Evolutionary conservation across 306 rosid species (phyloP).

Genomic region (Clitoria ternatea): DNA sequence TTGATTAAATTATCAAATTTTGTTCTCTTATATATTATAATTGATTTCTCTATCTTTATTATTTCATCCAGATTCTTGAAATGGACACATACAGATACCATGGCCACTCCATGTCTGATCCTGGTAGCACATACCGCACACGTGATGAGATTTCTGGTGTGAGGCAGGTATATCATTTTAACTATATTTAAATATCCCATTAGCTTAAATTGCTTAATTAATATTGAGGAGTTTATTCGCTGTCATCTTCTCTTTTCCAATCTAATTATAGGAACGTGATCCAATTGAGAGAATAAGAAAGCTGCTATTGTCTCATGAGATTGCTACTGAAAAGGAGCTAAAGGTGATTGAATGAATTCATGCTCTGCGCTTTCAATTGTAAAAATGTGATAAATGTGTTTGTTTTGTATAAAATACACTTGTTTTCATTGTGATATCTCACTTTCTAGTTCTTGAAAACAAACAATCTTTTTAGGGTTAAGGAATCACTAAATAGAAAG

Average conservation of each 20-base stretch:
- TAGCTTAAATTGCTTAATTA: background rate
- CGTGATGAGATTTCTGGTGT: slow-evolving; percentile 91
- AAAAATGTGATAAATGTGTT: background rate
- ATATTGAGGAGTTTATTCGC: background rate
- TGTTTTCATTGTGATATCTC: background rate
- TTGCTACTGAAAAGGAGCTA: slow-evolving; percentile 76
- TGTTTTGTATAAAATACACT: background rate
- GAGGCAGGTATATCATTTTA: slow-evolving; percentile 58
- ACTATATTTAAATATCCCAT: background rate
- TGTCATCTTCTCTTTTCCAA: background rate
- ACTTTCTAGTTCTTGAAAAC: background rate
- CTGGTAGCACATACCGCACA: slow-evolving; percentile 91
- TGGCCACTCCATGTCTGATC: slow-evolving; percentile 97
- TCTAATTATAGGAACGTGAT: slow-evolving; percentile 75
- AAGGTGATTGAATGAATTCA: slow-evolving; percentile 44
- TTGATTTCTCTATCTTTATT: slow-evolving; percentile 21
- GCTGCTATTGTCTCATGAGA: slow-evolving; percentile 54
- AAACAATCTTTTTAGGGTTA: no score
- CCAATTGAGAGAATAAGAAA: slow-evolving; percentile 78
- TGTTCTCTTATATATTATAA: background rate
- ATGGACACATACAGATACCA: slow-evolving; percentile 95
- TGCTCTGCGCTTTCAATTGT: background rate
- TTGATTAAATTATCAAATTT: background rate
- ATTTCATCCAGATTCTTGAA: slow-evolving; percentile 68
- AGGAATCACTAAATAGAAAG: no score